Evolutionary conservation across 1,284 basidiomycete species (phyloP).

Genomic region (Ustilago crameri): DNA sequence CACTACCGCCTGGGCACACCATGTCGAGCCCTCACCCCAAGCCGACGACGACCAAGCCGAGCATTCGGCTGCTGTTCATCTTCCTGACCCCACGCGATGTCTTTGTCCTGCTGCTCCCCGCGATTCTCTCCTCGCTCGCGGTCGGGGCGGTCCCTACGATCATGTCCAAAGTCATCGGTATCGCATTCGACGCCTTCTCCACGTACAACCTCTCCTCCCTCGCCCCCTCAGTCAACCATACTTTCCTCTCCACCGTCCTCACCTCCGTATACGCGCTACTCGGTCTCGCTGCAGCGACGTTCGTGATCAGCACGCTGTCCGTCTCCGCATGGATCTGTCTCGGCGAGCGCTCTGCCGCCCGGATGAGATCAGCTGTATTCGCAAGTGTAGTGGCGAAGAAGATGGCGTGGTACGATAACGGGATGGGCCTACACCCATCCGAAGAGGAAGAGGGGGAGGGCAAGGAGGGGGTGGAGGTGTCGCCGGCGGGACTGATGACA

Average conservation of each 20-base stretch:
- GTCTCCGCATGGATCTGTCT: constrained; percentile 86
- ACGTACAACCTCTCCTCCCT: constrained; percentile 71
- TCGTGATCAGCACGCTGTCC: constrained; percentile 80
- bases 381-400: constrained; percentile 77
- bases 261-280: constrained; percentile 76
- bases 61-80: constrained; percentile 52
- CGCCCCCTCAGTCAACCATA: constrained; percentile 72
- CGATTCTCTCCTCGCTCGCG: constrained; percentile 76
- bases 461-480: constrained; percentile 26
- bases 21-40: background rate
- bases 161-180: constrained; percentile 90
- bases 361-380: constrained; percentile 79
- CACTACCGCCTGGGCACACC: background rate
- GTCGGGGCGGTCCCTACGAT: constrained; percentile 85
- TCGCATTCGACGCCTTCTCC: constrained; percentile 83
- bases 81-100: constrained; percentile 45
- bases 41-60: constrained; percentile 19
- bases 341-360: constrained; percentile 81
- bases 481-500: constrained; percentile 89
- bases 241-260: constrained; percentile 71
- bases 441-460: constrained; percentile 62
- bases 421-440: constrained; percentile 32
- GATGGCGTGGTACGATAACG: constrained; percentile 72
- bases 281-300: constrained; percentile 77
- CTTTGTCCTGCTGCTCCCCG: constrained; percentile 74